phyloP scores from a whole-genome alignment of 2,329 filamentous ascomycete genomes.

The Paecilomyces fulvus region DNA sequence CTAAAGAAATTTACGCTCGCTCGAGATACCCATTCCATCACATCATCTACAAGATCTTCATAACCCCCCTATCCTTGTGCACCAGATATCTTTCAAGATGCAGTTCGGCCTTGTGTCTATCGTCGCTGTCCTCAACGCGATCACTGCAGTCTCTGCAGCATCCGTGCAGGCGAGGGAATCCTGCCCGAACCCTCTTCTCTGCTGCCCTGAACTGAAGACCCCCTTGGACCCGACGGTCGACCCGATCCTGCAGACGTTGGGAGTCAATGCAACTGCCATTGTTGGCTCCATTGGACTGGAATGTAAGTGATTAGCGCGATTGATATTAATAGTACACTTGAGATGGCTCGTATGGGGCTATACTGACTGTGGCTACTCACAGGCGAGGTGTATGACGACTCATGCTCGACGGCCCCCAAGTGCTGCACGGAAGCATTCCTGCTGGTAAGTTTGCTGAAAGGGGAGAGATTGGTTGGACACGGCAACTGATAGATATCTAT shows the following conservation, averaged over 20 bases:
- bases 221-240: background rate
- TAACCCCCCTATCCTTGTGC: background rate
- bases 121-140: background rate
- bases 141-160: background rate
- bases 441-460: background rate
- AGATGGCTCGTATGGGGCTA: background rate
- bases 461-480: background rate
- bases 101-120: background rate
- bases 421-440: background rate
- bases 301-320: background rate
- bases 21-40: background rate
- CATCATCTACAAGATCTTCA: background rate
- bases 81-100: background rate
- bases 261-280: background rate
- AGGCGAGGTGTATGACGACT: background rate
- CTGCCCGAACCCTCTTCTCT: background rate
- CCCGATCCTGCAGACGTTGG: background rate
- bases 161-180: background rate
- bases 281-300: background rate
- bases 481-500: background rate
- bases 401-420: background rate
- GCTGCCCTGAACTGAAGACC: background rate
- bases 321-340: too few relatives aligned
- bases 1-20: background rate
- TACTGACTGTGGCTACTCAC: background rate